These are phyloP conservation scores for Cystobasidium ongulense DNA, from an alignment of 768 basidiomycete species.

Conservation along the genomic window DNA sequence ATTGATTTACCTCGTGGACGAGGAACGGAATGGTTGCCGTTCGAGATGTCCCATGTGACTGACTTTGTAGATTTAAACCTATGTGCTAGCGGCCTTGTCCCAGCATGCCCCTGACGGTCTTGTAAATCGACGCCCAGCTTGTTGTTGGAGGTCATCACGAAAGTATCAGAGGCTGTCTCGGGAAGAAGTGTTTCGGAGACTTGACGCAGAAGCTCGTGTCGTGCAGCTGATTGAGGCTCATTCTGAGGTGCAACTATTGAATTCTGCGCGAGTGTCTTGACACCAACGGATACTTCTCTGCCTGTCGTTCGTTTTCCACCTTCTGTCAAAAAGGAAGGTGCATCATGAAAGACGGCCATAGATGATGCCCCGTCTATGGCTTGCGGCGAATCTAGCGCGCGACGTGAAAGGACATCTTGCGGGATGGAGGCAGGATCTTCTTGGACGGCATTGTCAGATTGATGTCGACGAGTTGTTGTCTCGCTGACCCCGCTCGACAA, in stretches of 20 bases:
- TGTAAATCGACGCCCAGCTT: neutral
- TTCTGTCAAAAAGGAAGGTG: neutral
- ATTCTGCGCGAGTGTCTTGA: neutral
- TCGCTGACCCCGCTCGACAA: neutral
- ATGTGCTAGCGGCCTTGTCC: neutral
- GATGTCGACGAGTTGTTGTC: neutral
- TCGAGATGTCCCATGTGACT: neutral
- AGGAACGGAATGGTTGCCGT: neutral
- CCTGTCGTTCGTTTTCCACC: neutral
- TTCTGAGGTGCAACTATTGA: neutral
- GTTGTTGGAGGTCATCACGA: neutral
- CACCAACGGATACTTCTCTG: neutral
- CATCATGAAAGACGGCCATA: neutral
- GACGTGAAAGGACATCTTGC: neutral
- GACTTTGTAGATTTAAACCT: constrained; percentile 3
- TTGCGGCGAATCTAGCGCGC: neutral
- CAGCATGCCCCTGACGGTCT: neutral
- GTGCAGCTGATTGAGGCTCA: neutral
- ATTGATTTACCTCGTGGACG: neutral
- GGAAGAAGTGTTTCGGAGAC: constrained; percentile 5
- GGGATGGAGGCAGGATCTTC: neutral
- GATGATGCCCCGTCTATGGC: neutral
- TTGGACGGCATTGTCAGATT: neutral
- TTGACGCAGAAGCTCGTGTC: constrained; percentile 3
- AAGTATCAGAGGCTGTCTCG: constrained; percentile 22